Evolutionary conservation across 78 protist species (phyloP).

Genomic region (Guillardia theta): DNA sequence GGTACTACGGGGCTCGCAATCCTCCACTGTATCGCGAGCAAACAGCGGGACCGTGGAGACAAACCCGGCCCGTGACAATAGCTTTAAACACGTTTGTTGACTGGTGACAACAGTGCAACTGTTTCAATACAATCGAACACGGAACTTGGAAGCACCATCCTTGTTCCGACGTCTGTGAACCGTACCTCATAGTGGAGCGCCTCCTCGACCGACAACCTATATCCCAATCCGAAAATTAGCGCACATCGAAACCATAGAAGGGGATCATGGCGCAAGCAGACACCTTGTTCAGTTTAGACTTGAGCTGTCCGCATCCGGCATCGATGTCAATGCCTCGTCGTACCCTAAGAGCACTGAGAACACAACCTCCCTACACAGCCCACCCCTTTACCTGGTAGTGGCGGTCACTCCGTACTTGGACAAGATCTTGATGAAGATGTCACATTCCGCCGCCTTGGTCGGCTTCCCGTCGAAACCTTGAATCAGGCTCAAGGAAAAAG

Average conservation of each 20-base stretch:
- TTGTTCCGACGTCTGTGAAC: no score
- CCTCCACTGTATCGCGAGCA: no score
- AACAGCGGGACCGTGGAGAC: no score
- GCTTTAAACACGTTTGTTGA: no score
- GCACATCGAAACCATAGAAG: neutral
- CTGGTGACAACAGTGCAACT: no score
- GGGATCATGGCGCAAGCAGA: neutral
- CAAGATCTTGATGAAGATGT: neutral
- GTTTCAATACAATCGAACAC: no score
- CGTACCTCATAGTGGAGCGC: constrained; percentile 6
- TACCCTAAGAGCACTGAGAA: neutral
- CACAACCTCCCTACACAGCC: constrained; percentile 40
- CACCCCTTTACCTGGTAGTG: constrained; percentile 42
- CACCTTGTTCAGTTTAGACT: neutral
- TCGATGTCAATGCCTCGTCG: constrained; percentile 46
- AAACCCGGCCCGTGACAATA: no score
- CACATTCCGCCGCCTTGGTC: neutral
- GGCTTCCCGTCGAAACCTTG: constrained; percentile 32
- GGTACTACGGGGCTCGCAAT: no score
- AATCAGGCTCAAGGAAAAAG: no score
- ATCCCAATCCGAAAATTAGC: neutral
- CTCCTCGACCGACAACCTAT: constrained; percentile 10
- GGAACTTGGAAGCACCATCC: no score
- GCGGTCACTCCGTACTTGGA: constrained; percentile 15
- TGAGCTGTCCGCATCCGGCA: constrained; percentile 51